phyloP scores from a whole-genome alignment of 2,329 filamentous ascomycete species.

The Cercospora janseana region DNA sequence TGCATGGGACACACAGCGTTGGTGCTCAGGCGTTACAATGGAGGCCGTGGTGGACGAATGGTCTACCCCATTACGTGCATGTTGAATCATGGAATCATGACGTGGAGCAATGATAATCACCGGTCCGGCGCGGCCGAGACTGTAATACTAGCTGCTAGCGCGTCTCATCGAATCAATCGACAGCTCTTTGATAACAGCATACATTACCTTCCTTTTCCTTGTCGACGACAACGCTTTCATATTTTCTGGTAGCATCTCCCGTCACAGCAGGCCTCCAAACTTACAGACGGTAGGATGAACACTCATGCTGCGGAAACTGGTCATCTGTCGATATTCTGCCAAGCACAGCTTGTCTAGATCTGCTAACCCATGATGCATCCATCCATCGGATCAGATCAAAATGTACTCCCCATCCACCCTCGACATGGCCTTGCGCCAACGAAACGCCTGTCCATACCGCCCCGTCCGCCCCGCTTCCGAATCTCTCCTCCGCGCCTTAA shows the following conservation, averaged over 20 bases:
- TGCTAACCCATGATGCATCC: too few species aligned
- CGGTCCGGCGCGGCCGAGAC: conserved; percentile 13
- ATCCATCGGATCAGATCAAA: conserved; percentile 43
- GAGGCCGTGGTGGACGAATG: conserved; percentile 17
- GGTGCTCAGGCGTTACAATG: conserved; percentile 26
- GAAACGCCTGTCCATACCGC: conserved; percentile 43
- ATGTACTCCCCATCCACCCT: conserved; percentile 53
- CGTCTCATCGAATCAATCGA: neutral
- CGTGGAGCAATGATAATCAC: conserved; percentile 20
- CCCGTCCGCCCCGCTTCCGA: conserved; percentile 28
- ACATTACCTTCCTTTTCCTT: too few species aligned
- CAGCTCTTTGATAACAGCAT: too few species aligned
- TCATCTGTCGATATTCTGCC: conserved; percentile 8
- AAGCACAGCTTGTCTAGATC: neutral
- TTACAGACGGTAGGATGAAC: too few species aligned
- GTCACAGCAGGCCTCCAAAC: too few species aligned
- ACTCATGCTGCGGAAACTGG: too few species aligned
- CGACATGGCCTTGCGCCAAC: conserved; percentile 53
- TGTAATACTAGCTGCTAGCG: conserved; percentile 4
- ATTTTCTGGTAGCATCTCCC: too few species aligned
- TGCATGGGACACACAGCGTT: conserved; percentile 19
- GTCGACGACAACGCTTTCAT: too few species aligned
- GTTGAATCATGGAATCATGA: conserved; percentile 15
- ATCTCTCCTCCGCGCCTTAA: conserved; percentile 32
- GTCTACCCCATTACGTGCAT: conserved; percentile 28